phyloP scores from a whole-genome alignment of 177 flowering plant species.

The Vitis hybrid region DNA sequence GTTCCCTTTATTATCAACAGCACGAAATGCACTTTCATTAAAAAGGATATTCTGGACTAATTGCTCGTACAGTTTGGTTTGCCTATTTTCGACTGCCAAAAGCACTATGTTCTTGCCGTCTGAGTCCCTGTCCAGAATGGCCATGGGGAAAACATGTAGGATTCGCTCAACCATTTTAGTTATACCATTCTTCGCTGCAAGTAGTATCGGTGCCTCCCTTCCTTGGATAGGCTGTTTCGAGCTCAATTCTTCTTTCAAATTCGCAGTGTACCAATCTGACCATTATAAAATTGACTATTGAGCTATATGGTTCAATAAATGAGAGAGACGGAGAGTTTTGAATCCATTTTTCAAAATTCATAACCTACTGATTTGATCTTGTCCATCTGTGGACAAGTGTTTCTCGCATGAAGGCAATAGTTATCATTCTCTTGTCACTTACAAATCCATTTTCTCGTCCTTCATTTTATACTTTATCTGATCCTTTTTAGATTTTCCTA shows the following conservation, averaged over 20 bases:
- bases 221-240: neutral
- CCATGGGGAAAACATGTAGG: slow-evolving; percentile 29
- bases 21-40: slow-evolving; percentile 14
- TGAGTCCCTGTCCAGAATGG: slow-evolving; percentile 28
- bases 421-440: no score
- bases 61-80: slow-evolving; percentile 18
- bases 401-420: no score
- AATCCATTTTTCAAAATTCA: no score
- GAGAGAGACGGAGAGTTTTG: no score
- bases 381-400: no score
- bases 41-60: slow-evolving; percentile 9
- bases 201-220: slow-evolving; percentile 27
- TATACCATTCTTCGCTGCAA: slow-evolving; percentile 42
- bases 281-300: no score
- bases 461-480: no score
- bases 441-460: no score
- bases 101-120: slow-evolving; percentile 26
- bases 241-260: neutral
- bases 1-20: slow-evolving; percentile 26
- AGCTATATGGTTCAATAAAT: no score
- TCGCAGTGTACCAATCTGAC: no score
- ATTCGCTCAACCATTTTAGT: slow-evolving; percentile 38
- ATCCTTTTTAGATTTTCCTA: no score
- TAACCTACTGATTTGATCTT: no score
- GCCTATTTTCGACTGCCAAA: slow-evolving; percentile 31